Evolutionary conservation across 2,329 filamentous ascomycete species (phyloP).

Genomic region (Sporothrix pseudoabietina): DNA sequence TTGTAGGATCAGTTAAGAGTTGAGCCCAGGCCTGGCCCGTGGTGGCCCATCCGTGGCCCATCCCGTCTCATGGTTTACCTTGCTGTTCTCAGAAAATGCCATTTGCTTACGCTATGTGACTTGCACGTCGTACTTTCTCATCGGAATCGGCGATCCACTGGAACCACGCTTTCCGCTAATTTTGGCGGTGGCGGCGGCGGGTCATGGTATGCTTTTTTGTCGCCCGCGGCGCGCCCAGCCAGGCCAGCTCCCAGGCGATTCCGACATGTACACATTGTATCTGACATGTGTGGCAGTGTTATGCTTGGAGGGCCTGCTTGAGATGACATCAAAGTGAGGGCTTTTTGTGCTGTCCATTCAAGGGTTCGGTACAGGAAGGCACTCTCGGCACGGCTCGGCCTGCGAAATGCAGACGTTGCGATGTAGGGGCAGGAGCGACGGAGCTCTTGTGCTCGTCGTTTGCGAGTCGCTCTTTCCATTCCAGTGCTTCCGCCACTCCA

Average conservation of each 20-base stretch:
- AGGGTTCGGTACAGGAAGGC: not conserved
- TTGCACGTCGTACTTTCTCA: not conserved
- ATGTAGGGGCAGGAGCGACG: not conserved
- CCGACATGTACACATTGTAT: not conserved
- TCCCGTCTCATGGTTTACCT: not conserved
- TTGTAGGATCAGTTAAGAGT: not conserved
- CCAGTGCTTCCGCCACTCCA: not conserved
- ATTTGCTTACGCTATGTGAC: not conserved
- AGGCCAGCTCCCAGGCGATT: not conserved
- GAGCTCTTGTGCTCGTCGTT: no score
- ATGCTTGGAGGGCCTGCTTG: not conserved
- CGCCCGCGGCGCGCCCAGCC: not conserved
- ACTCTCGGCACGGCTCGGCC: constrained; percentile 16
- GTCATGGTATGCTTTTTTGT: not conserved
- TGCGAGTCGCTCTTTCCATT: not conserved
- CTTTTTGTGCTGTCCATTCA: not conserved
- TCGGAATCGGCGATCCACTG: not conserved
- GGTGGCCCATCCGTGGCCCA: not conserved
- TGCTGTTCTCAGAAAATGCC: not conserved
- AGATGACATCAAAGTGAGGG: not conserved
- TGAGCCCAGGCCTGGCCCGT: not conserved
- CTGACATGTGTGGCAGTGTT: no score
- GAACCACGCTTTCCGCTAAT: constrained; percentile 1
- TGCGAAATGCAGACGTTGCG: not conserved
- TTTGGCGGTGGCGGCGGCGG: constrained; percentile 15